Percentiles rank a stretch among this genome's conserved stretches.
Evolutionary conservation across 2,329 filamentous ascomycete genomes (phyloP).

Genomic region (Talaromyces funiculosus): DNA sequence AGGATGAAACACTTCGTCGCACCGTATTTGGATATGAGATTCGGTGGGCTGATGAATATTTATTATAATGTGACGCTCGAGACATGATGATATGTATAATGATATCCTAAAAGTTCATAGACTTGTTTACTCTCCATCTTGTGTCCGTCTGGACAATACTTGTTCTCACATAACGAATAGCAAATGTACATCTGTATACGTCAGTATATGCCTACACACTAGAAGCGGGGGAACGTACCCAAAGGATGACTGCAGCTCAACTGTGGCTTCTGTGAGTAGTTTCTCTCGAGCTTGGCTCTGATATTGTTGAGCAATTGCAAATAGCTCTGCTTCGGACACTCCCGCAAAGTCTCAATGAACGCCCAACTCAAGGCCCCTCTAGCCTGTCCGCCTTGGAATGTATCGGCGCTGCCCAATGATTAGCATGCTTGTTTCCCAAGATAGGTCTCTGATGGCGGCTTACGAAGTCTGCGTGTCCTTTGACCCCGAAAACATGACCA

Average conservation of each 20-base stretch:
- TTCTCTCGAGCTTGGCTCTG: slow-evolving; percentile 75
- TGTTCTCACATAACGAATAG: slow-evolving; percentile 58
- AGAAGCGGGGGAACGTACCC: slow-evolving; percentile 52
- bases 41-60: slow-evolving; percentile 51
- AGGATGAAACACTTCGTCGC: slow-evolving; percentile 71
- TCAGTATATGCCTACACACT: slow-evolving; percentile 25
- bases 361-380: slow-evolving; percentile 98
- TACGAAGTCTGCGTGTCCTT: slow-evolving; percentile 81
- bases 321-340: slow-evolving; percentile 91
- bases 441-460: background rate
- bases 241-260: slow-evolving; percentile 93
- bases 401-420: slow-evolving; percentile 83
- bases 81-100: slow-evolving; percentile 2
- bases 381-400: slow-evolving; percentile 78
- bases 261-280: slow-evolving; percentile 94
- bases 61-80: slow-evolving; percentile 18
- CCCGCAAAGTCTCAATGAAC: slow-evolving; percentile 82
- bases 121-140: background rate
- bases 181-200: slow-evolving; percentile 53
- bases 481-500: slow-evolving; percentile 95
- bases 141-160: background rate
- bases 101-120: slow-evolving; percentile 7
- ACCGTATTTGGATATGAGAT: slow-evolving; percentile 77
- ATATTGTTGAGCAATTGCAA: slow-evolving; percentile 91
- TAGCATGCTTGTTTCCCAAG: too few relatives aligned